Base-by-base conservation (phyloP, 139 green algal genomes). In the Ostreobium quekettii region DNA sequence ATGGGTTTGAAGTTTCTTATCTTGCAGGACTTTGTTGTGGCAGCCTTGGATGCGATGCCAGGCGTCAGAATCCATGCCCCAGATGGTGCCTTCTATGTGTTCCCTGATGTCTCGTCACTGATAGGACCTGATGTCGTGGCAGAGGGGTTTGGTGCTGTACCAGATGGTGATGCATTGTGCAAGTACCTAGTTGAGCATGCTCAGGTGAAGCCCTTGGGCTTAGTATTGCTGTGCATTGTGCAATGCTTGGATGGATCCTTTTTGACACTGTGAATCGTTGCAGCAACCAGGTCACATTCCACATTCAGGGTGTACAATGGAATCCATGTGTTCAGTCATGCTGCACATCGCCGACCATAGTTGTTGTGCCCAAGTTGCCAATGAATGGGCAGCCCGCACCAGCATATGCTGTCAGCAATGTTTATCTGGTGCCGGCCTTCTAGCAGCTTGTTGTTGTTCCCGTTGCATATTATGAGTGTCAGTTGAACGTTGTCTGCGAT, bases 1-100 rank as follows among this genome's bases (percentile, higher is more conserved):
- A n/a, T n/a, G n/a, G n/a, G n/a, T n/a, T n/a, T n/a, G n/a, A n/a
- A n/a, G 7, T 65, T 42, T 47, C 47, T 19, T 28, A 46, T 65
- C 4, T 26, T 67, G 39, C 79, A 88, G 75, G 79, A 90, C 61
- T 91, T 84, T 71, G 86, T 96, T 2, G 75, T 80, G 3, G 59
- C 71, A 49, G 74, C 82, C 38, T 77, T 96, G 42, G 67, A 69
- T 38, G 67, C 74, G 36, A 96, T 97, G 36, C 66, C 74, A 1
- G 89, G 89, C 22, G 76, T 97, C 0, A 80, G 78, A 15, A 57
- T 73, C 59, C 68, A 78, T 37, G 36, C 63, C 6, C 82, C 79
- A 0, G 37, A 85, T 56, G 93, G 93, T 2, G 93, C 93, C 2
- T 99, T 99, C 70, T 99, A 99, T 68, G 87, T 90, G 48, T 83